Conservation (phyloP, 176 grass and related monocot species). For the Saccharum officinarum region DNA sequence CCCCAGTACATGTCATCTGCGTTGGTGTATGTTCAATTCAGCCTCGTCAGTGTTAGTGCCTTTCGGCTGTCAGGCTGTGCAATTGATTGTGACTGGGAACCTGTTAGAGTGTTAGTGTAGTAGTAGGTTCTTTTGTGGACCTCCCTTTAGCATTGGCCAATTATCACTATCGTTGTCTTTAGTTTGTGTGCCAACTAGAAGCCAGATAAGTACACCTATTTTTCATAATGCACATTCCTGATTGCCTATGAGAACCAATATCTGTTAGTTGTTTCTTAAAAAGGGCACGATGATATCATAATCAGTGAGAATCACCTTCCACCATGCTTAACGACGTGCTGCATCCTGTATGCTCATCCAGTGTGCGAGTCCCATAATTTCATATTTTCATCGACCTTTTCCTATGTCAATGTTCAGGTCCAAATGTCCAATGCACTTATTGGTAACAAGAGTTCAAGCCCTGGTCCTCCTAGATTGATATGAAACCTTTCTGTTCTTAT, state of each 20-base stretch:
- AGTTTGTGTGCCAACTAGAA: background rate
- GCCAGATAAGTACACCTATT: background rate
- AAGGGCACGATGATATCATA: background rate
- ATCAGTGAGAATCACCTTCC: background rate
- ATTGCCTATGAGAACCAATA: background rate
- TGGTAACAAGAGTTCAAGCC: background rate
- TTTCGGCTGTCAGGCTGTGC: background rate
- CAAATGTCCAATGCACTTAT: background rate
- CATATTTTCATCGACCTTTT: background rate
- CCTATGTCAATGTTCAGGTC: background rate
- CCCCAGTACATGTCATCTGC: no score
- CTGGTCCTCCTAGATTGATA: background rate
- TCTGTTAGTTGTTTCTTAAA: background rate
- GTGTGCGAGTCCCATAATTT: background rate
- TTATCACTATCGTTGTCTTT: background rate
- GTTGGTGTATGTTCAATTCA: background rate
- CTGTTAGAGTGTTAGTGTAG: fast-evolving
- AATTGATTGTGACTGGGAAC: background rate
- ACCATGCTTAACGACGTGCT: background rate
- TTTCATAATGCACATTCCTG: background rate
- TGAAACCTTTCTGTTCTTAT: background rate
- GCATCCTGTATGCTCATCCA: background rate
- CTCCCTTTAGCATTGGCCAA: background rate
- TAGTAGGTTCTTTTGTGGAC: background rate
- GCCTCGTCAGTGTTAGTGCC: background rate